Percentiles rank a stretch among this genome's conserved stretches.
Evolutionary conservation across 2,329 filamentous ascomycete species (phyloP).

Genomic region (Chrysoporthe austroafricana): DNA sequence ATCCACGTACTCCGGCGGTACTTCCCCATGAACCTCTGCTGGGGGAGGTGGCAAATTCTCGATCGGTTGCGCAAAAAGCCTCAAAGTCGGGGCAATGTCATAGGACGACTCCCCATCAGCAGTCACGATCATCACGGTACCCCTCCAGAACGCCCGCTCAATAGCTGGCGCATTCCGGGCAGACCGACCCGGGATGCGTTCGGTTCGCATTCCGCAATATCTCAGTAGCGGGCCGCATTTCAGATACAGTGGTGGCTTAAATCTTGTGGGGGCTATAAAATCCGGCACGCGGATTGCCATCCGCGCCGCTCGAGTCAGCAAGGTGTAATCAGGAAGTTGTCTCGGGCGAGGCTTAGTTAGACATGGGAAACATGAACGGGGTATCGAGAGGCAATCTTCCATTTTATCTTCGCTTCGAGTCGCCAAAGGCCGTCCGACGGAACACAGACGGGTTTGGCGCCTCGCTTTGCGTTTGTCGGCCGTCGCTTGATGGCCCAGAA

Average conservation of each 20-base stretch:
- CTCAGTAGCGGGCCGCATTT: slow-evolving; percentile 90
- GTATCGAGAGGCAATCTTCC: background rate
- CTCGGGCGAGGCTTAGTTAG: slow-evolving; percentile 3
- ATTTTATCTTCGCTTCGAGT: background rate
- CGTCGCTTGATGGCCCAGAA: slow-evolving; percentile 22
- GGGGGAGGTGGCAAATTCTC: slow-evolving; percentile 81
- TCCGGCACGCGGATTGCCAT: slow-evolving; percentile 34
- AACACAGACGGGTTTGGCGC: slow-evolving; percentile 24
- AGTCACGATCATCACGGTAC: slow-evolving; percentile 94
- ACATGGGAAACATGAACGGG: slow-evolving; percentile 16
- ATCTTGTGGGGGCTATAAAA: slow-evolving; percentile 63
- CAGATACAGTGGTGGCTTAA: slow-evolving; percentile 81
- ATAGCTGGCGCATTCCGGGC: slow-evolving; percentile 40
- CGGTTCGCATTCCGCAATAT: slow-evolving; percentile 80
- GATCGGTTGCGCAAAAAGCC: slow-evolving; percentile 85
- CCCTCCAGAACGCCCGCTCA: slow-evolving; percentile 85
- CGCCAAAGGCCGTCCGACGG: slow-evolving; percentile 20
- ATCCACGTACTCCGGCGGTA: slow-evolving; percentile 84
- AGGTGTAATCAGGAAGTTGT: slow-evolving; percentile 17
- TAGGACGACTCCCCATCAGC: slow-evolving; percentile 83
- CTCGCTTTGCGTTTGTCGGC: slow-evolving; percentile 26
- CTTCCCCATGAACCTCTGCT: slow-evolving; percentile 64
- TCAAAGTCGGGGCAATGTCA: slow-evolving; percentile 74
- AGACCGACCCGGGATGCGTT: slow-evolving; percentile 52
- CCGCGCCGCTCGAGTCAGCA: slow-evolving; percentile 71